These are phyloP conservation scores for Podospora anserina DNA, from an alignment of 495 filamentous ascomycete species.

Conservation along the genomic window DNA sequence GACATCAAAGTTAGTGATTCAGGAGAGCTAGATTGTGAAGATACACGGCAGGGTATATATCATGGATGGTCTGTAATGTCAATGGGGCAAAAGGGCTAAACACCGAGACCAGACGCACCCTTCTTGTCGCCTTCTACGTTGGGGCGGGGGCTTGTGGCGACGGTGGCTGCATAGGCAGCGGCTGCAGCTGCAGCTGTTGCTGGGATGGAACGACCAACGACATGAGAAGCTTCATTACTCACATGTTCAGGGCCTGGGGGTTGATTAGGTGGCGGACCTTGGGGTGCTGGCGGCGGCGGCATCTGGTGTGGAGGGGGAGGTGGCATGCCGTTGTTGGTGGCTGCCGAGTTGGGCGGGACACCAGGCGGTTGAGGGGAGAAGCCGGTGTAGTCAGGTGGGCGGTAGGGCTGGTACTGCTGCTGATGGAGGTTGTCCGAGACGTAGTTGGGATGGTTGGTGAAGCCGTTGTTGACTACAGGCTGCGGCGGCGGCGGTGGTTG, in stretches of 20 bases:
- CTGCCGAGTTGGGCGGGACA: conserved; percentile 26
- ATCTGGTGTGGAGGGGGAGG: conserved; percentile 11
- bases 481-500: conserved; percentile 37
- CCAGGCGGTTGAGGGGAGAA: conserved; percentile 39
- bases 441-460: conserved; percentile 42
- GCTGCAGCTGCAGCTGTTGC: conserved; percentile 21
- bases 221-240: conserved; percentile 36
- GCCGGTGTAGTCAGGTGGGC: conserved; percentile 37
- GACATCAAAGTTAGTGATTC: conserved; percentile 11
- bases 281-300: conserved; percentile 22
- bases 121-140: conserved; percentile 21
- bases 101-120: conserved; percentile 32
- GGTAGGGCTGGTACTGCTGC: conserved; percentile 30
- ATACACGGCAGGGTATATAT: not conserved
- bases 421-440: conserved; percentile 34
- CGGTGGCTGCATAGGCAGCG: not conserved
- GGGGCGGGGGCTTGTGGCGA: not conserved
- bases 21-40: not conserved
- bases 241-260: conserved; percentile 37
- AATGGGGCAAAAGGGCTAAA: not conserved
- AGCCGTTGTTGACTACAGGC: conserved; percentile 24
- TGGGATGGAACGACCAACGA: conserved; percentile 27
- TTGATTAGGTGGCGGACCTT: conserved; percentile 23
- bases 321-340: conserved; percentile 14
- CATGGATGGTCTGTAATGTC: not conserved